Conservation (phyloP, 768 basidiomycete genomes). For the Calvatia gigantea region DNA sequence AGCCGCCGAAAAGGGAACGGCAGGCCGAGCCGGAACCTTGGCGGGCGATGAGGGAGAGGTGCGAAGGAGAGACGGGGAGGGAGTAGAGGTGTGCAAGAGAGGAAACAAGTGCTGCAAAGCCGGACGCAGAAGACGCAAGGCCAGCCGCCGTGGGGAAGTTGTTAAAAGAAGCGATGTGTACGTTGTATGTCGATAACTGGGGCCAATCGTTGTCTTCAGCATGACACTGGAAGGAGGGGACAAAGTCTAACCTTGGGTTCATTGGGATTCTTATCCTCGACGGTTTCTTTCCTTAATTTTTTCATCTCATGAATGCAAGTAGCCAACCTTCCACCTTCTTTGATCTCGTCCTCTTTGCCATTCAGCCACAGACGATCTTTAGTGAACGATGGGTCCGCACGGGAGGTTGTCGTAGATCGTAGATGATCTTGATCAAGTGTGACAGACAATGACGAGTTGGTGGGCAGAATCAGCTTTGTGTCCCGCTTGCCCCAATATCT, state of each 20-base stretch:
- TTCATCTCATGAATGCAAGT: slow-evolving; percentile 90
- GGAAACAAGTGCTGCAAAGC: slow-evolving; percentile 91
- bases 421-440: slow-evolving; percentile 97
- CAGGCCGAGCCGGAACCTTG: slow-evolving; percentile 98
- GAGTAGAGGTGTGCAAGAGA: slow-evolving; percentile 86
- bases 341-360: slow-evolving; percentile 88
- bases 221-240: background rate
- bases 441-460: slow-evolving; percentile 97
- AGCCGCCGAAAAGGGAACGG: slow-evolving; percentile 95
- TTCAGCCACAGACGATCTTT: slow-evolving; percentile 92
- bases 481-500: slow-evolving; percentile 99
- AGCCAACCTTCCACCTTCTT: slow-evolving; percentile 68
- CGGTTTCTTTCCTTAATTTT: slow-evolving; percentile 58
- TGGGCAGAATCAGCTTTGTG: slow-evolving; percentile 91
- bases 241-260: slow-evolving; percentile 57
- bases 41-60: slow-evolving; percentile 90
- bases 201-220: slow-evolving; percentile 9
- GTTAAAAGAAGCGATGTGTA: slow-evolving; percentile 94
- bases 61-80: slow-evolving; percentile 73
- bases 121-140: slow-evolving; percentile 94
- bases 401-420: slow-evolving; percentile 88
- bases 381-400: slow-evolving; percentile 71
- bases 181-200: slow-evolving; percentile 65
- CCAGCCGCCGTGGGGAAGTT: slow-evolving; percentile 99
- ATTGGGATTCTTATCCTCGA: slow-evolving; percentile 67